Evolutionary conservation across 1,139 yeast species (phyloP).

Genomic region (Geotrichum restrictum): DNA sequence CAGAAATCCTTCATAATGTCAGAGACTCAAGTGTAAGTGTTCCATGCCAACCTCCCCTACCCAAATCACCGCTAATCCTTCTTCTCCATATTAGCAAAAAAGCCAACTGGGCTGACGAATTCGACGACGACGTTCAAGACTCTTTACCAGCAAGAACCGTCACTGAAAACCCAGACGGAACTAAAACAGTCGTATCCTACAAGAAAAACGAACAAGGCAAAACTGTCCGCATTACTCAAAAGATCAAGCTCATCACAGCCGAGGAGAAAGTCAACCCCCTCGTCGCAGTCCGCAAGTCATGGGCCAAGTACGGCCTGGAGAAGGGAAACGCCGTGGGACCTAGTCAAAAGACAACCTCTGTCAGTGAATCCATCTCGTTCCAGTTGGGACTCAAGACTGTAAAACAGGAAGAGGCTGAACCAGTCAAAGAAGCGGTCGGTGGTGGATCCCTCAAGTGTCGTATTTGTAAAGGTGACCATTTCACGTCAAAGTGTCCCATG

Average conservation of each 20-base stretch:
- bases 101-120: conserved; percentile 32
- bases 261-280: conserved; percentile 65
- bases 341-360: conserved; percentile 70
- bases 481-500: conserved; percentile 93
- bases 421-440: conserved; percentile 58
- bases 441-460: conserved; percentile 66
- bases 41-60: too few relatives aligned
- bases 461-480: conserved; percentile 91
- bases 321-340: conserved; percentile 77
- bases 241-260: conserved; percentile 68
- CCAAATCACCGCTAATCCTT: too few relatives aligned
- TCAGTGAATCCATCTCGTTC: conserved; percentile 68
- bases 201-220: conserved; percentile 69
- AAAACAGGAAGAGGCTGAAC: conserved; percentile 40
- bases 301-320: conserved; percentile 79
- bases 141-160: conserved; percentile 50
- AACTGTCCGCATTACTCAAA: conserved; percentile 83
- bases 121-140: conserved; percentile 29
- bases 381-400: conserved; percentile 35
- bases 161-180: conserved; percentile 77
- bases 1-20: conserved; percentile 15
- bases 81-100: conserved; percentile 15
- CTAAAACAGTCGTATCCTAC: conserved; percentile 80
- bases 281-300: conserved; percentile 43
- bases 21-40: conserved; percentile 20